A percentile compares a stretch with the other conserved stretches of the same genome.
Evolutionary conservation across 2,329 filamentous ascomycete genomes (phyloP).

Genomic region (Claviceps monticola): DNA sequence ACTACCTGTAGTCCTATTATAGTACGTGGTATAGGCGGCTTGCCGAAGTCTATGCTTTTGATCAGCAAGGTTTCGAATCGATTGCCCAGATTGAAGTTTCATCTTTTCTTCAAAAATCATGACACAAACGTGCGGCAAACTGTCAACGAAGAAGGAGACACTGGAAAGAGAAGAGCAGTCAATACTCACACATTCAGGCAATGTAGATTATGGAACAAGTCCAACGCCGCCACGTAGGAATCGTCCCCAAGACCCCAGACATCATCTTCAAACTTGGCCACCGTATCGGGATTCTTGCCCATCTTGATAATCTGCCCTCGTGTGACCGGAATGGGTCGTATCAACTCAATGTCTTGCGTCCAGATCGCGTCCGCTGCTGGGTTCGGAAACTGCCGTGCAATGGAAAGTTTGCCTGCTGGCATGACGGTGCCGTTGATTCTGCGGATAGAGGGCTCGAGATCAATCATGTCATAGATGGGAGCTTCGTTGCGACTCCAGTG

Average conservation of each 20-base stretch:
- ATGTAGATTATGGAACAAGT: neutral
- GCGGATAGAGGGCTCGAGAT: neutral
- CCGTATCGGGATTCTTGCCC: slow-evolving; percentile 2
- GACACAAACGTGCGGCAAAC: too few species aligned
- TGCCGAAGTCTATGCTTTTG: neutral
- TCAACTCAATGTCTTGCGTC: neutral
- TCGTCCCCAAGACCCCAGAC: slow-evolving; percentile 2
- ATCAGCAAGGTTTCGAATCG: too few species aligned
- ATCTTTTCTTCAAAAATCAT: too few species aligned
- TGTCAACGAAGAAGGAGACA: neutral
- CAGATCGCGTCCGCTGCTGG: neutral
- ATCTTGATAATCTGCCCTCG: slow-evolving; percentile 1
- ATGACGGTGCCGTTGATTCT: neutral
- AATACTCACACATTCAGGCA: neutral
- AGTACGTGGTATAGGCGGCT: neutral
- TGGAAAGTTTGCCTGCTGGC: neutral
- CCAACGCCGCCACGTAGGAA: neutral
- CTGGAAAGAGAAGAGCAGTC: neutral
- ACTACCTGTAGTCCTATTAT: neutral
- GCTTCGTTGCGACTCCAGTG: neutral
- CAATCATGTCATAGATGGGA: slow-evolving; percentile 1
- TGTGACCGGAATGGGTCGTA: neutral
- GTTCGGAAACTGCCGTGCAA: neutral
- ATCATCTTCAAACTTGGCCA: slow-evolving; percentile 1
- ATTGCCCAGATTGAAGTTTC: too few species aligned